These are phyloP conservation scores for Amauroascus verrucosus DNA, from an alignment of 2,329 filamentous ascomycete genomes.

Conservation along the genomic window DNA sequence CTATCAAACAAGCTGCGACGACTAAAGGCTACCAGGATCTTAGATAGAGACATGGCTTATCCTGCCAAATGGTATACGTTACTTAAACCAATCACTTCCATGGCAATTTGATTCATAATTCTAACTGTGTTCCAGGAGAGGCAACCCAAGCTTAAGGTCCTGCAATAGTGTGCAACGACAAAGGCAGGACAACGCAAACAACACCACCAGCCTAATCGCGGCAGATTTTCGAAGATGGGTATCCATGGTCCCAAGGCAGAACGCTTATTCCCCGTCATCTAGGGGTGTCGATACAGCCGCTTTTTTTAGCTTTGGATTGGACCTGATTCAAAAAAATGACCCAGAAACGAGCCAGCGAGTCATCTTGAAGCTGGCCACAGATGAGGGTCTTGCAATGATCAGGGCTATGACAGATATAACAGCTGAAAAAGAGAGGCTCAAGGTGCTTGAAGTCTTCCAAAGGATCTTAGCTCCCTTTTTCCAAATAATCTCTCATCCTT, in stretches of 20 bases:
- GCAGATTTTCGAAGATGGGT: background rate
- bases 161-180: background rate
- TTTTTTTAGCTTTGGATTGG: conserved; percentile 22
- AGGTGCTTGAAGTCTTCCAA: conserved; percentile 25
- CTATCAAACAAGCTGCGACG: no score
- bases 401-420: conserved; percentile 22
- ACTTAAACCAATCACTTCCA: no score
- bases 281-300: conserved; percentile 8
- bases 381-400: conserved; percentile 24
- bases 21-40: no score
- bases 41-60: background rate
- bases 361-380: conserved; percentile 22
- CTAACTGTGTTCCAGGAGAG: background rate
- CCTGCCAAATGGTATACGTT: background rate
- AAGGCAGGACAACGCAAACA: background rate
- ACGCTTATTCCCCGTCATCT: background rate
- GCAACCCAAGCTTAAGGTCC: background rate
- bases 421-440: conserved; percentile 12
- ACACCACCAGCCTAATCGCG: background rate
- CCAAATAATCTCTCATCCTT: conserved; percentile 32
- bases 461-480: conserved; percentile 28
- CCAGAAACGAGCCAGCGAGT: conserved; percentile 23
- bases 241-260: background rate
- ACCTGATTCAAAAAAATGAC: conserved; percentile 18
- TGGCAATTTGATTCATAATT: no score